Conservation (phyloP, 306 rosid genomes). For the Clitoria ternatea region DNA sequence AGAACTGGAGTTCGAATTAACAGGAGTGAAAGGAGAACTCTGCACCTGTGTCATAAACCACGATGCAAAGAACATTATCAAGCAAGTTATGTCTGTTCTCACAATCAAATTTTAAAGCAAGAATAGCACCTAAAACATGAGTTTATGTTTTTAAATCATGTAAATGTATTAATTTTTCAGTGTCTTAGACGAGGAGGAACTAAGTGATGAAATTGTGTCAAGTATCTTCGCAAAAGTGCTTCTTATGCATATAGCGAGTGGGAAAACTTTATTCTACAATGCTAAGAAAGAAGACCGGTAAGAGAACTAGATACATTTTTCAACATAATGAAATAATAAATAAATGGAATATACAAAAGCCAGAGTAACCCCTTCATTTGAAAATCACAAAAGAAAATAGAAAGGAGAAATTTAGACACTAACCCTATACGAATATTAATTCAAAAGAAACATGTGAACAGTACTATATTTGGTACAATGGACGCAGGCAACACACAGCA, state of each 20-base stretch:
- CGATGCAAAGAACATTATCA: constrained; percentile 23
- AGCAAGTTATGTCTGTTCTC: constrained; percentile 6
- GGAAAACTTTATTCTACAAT: neutral
- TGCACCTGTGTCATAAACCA: constrained; percentile 48
- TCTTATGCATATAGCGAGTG: neutral
- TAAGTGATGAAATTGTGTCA: neutral
- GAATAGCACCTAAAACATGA: constrained; percentile 3
- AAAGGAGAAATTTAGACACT: neutral
- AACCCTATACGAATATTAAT: neutral
- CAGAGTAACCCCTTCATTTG: neutral
- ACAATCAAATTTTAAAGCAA: constrained; percentile 8
- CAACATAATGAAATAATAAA: constrained; percentile 13
- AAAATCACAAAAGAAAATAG: neutral
- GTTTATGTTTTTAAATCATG: constrained; percentile 2
- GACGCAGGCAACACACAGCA: neutral
- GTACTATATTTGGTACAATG: neutral
- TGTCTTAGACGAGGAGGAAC: neutral
- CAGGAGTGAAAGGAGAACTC: constrained; percentile 71
- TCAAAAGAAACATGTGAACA: neutral
- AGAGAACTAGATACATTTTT: neutral
- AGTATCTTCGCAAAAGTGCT: neutral
- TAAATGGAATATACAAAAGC: too few species aligned
- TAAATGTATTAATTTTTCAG: neutral
- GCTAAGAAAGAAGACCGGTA: neutral
- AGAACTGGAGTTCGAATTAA: constrained; percentile 72